A percentile compares a stretch with the other conserved stretches of the same genome.
Conservation (phyloP, 176 grass and related monocot species). For the Ampelocalamus luodianensis region DNA sequence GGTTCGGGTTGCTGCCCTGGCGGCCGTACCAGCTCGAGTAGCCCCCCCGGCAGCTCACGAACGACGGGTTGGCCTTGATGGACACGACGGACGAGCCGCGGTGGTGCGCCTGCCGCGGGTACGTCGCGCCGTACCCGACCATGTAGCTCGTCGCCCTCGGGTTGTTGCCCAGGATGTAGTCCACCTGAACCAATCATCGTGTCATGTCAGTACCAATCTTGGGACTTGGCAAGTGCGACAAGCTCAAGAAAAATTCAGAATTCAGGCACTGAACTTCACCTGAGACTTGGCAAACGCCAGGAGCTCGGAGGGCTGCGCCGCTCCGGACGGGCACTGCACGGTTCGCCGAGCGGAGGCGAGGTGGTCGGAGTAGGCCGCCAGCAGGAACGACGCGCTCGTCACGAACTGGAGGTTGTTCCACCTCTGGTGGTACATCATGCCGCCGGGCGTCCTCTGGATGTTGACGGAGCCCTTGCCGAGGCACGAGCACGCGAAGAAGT, state of each 20-base stretch:
- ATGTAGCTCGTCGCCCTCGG: constrained; percentile 92
- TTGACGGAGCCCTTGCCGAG: constrained; percentile 58
- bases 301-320: constrained; percentile 52
- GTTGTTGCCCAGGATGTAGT: constrained; percentile 83
- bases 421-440: constrained; percentile 63
- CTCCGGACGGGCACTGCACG: constrained; percentile 42
- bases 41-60: constrained; percentile 74
- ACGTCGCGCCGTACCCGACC: constrained; percentile 72
- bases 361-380: constrained; percentile 72
- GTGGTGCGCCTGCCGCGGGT: constrained; percentile 77
- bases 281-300: constrained; percentile 67
- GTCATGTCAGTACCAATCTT: not conserved
- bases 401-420: constrained; percentile 98
- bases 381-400: constrained; percentile 74
- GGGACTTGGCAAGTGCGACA: not conserved
- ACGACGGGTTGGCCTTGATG: constrained; percentile 49
- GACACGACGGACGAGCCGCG: constrained; percentile 82
- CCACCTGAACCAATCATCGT: constrained; percentile 48
- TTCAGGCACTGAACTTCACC: constrained; percentile 19
- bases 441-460: constrained; percentile 68
- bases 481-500: constrained; percentile 77
- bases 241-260: not conserved
- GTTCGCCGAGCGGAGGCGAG: constrained; percentile 39
- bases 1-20: constrained; percentile 64
- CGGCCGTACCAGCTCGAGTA: constrained; percentile 65